These are phyloP conservation scores for Bipolaris oryzae DNA, from an alignment of 2,329 filamentous ascomycete genomes.

Conservation along the genomic window DNA sequence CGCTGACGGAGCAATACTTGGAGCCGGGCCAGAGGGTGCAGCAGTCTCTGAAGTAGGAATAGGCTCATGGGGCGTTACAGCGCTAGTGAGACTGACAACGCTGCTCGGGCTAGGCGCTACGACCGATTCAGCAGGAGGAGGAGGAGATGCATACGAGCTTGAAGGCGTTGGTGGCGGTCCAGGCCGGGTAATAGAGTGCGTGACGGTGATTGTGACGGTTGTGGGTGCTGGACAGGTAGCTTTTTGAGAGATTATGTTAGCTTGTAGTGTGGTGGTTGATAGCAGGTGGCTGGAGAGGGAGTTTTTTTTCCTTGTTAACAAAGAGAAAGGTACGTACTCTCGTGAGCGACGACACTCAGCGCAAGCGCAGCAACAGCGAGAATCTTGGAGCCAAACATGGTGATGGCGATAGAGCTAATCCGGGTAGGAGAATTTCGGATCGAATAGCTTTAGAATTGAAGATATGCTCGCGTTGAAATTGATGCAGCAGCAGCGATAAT, in stretches of 20 bases:
- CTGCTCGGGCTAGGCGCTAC: conserved; percentile 21
- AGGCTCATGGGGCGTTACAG: conserved; percentile 2
- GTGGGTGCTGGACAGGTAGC: conserved; percentile 23
- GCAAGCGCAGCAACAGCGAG: conserved; percentile 28
- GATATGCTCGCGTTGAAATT: conserved; percentile 27
- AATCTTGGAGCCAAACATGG: conserved; percentile 37
- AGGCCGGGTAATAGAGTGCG: conserved; percentile 27
- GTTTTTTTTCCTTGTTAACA: neutral
- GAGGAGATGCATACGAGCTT: conserved; percentile 9
- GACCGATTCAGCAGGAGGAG: conserved; percentile 23
- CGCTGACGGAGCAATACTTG: conserved; percentile 3
- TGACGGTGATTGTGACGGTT: conserved; percentile 37
- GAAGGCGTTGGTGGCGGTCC: conserved; percentile 14
- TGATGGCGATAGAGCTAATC: conserved; percentile 23
- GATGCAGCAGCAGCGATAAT: conserved; percentile 34
- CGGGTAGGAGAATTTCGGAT: conserved; percentile 18
- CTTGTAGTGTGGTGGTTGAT: neutral
- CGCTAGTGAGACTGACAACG: conserved; percentile 10
- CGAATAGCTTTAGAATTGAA: conserved; percentile 26
- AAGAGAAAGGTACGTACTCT: conserved; percentile 17
- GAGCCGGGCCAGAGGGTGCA: conserved; percentile 1
- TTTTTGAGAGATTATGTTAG: conserved; percentile 19
- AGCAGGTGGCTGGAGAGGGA: neutral
- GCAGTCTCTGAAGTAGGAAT: conserved; percentile 10
- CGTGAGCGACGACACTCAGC: conserved; percentile 26